phyloP scores from a whole-genome alignment of 2,329 filamentous ascomycete species.

The Stachybotrys elegans region DNA sequence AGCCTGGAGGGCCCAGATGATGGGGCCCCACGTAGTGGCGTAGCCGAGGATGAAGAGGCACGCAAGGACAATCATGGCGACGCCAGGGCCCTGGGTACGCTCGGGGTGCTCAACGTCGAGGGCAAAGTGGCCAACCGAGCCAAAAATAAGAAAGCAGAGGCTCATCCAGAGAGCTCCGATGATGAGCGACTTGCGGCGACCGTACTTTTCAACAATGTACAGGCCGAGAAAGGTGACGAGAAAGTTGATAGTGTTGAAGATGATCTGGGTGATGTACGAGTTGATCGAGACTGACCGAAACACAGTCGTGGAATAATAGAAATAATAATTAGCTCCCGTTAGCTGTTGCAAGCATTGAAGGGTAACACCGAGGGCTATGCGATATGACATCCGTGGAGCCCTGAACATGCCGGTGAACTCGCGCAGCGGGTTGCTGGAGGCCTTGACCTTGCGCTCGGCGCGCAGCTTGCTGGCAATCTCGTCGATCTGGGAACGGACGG shows the following conservation, averaged over 20 bases:
- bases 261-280: conserved; percentile 63
- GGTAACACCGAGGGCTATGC: conserved; percentile 53
- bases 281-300: conserved; percentile 43
- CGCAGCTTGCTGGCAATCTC: conserved; percentile 50
- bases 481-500: conserved; percentile 42
- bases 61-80: conserved; percentile 59
- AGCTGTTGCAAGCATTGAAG: conserved; percentile 65
- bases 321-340: conserved; percentile 5
- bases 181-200: conserved; percentile 59
- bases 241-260: conserved; percentile 64
- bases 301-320: conserved; percentile 27
- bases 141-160: conserved; percentile 55
- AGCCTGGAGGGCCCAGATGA: conserved; percentile 60
- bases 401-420: conserved; percentile 57
- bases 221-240: conserved; percentile 61
- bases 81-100: conserved; percentile 39
- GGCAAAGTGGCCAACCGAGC: conserved; percentile 45
- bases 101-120: conserved; percentile 30
- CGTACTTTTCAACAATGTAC: conserved; percentile 65
- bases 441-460: conserved; percentile 36
- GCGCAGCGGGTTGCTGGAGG: conserved; percentile 29
- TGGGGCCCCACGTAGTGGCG: conserved; percentile 62
- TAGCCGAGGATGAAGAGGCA: conserved; percentile 61
- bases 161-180: conserved; percentile 57
- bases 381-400: conserved; percentile 59